phyloP scores from a whole-genome alignment of 2,329 filamentous ascomycete genomes.

The Pezicula radicicola region DNA sequence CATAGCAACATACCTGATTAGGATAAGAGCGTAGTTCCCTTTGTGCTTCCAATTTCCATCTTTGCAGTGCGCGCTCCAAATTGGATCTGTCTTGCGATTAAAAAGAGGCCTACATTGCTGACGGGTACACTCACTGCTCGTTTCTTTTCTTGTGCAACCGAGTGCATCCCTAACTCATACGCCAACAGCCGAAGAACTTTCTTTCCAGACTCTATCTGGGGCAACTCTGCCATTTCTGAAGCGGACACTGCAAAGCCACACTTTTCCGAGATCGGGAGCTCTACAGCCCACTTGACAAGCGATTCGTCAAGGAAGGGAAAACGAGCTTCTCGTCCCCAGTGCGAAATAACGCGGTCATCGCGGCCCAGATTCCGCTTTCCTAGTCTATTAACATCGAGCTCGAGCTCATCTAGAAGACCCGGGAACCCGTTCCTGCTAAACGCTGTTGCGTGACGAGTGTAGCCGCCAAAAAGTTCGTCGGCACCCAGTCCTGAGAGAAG shows the following conservation, averaged over 20 bases:
- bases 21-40: slow-evolving; percentile 62
- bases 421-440: slow-evolving; percentile 66
- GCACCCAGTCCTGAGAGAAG: slow-evolving; percentile 91
- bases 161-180: slow-evolving; percentile 66
- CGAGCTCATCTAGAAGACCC: slow-evolving; percentile 76
- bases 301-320: slow-evolving; percentile 90
- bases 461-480: slow-evolving; percentile 94
- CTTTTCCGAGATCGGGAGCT: slow-evolving; percentile 74
- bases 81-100: slow-evolving; percentile 57
- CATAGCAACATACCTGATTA: slow-evolving; percentile 25
- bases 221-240: slow-evolving; percentile 20
- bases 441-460: slow-evolving; percentile 77
- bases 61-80: slow-evolving; percentile 82
- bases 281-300: slow-evolving; percentile 78
- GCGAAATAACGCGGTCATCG: slow-evolving; percentile 85
- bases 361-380: slow-evolving; percentile 93
- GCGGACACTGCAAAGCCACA: slow-evolving; percentile 64
- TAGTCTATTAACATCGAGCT: slow-evolving; percentile 79
- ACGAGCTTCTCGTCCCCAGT: slow-evolving; percentile 85
- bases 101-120: slow-evolving; percentile 1
- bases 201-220: slow-evolving; percentile 72
- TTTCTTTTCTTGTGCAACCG: slow-evolving; percentile 85
- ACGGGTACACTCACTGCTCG: slow-evolving; percentile 62
- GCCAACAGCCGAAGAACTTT: slow-evolving; percentile 76
- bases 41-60: slow-evolving; percentile 69